Evolutionary conservation across 352 stramenopile genomes (phyloP).

Genomic region (Sclerospora graminicola): DNA sequence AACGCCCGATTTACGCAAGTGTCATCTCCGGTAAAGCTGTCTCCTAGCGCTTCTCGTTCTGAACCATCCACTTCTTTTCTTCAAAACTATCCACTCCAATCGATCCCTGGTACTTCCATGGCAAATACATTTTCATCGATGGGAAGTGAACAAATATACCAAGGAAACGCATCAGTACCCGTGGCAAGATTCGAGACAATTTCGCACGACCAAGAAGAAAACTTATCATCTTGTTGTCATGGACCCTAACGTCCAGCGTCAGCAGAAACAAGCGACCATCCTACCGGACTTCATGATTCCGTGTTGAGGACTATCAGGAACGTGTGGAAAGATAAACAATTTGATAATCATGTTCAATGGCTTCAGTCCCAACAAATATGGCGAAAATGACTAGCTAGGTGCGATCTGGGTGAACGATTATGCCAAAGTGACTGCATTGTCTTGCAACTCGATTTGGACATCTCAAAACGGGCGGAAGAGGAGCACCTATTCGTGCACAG

Average conservation of each 20-base stretch:
- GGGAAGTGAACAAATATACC: slow-evolving; percentile 6
- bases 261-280: slow-evolving; percentile 3
- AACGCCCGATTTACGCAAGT: slow-evolving; percentile 4
- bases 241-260: slow-evolving; percentile 9
- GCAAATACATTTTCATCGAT: no score
- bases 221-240: slow-evolving; percentile 17
- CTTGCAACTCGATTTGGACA: slow-evolving; percentile 18
- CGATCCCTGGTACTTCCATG: no score
- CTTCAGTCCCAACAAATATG: slow-evolving; percentile 8
- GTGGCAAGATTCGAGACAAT: no score
- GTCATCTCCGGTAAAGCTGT: slow-evolving; percentile 11
- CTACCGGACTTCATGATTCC: slow-evolving; percentile 14
- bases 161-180: no score
- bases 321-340: no score
- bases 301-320: slow-evolving; percentile 1
- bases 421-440: slow-evolving; percentile 23
- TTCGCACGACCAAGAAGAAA: no score
- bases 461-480: slow-evolving; percentile 15
- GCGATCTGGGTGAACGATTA: slow-evolving; percentile 29
- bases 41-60: no score
- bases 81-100: no score
- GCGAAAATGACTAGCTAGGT: slow-evolving; percentile 25
- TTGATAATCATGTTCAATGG: no score
- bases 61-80: no score
- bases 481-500: slow-evolving; percentile 28